A percentile compares a stretch with the other conserved stretches of the same genome.
These are phyloP conservation scores for Lotmaria passim DNA, from an alignment of 208 protist species.

Conservation along the genomic window DNA sequence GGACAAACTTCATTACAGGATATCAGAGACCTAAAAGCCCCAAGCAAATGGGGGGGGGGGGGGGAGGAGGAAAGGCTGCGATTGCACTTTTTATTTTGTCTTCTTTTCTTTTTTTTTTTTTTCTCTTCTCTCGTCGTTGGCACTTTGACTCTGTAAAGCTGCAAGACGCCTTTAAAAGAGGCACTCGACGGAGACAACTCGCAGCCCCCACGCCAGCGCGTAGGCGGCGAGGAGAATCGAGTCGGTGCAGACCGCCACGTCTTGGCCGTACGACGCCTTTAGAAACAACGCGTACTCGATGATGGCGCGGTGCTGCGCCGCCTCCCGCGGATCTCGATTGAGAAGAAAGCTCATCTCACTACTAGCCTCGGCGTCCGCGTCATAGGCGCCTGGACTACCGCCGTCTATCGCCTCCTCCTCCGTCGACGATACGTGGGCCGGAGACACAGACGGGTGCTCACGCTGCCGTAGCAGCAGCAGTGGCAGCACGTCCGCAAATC, in stretches of 20 bases:
- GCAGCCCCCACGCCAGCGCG: conserved; percentile 63
- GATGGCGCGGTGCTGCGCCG: conserved; percentile 43
- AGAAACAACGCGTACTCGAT: conserved; percentile 58
- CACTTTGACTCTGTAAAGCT: too few species aligned
- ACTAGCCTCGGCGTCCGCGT: background rate
- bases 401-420: background rate
- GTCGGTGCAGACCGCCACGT: conserved; percentile 73
- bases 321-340: conserved; percentile 54
- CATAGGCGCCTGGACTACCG: background rate
- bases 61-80: too few species aligned
- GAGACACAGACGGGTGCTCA: too few species aligned
- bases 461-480: conserved; percentile 24
- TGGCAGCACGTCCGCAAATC: conserved; percentile 38
- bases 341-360: conserved; percentile 46
- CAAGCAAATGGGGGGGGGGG: too few species aligned
- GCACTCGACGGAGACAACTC: conserved; percentile 52
- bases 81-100: too few species aligned
- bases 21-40: too few species aligned
- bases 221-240: conserved; percentile 69
- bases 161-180: too few species aligned
- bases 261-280: conserved; percentile 28
- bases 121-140: too few species aligned
- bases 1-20: too few species aligned
- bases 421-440: background rate
- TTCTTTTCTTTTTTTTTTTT: too few species aligned